Evolutionary conservation across 352 stramenopile genomes (phyloP), one percentile per base, ranked within the genome.

Genomic region (Globisporangium paroecandrum): DNA sequence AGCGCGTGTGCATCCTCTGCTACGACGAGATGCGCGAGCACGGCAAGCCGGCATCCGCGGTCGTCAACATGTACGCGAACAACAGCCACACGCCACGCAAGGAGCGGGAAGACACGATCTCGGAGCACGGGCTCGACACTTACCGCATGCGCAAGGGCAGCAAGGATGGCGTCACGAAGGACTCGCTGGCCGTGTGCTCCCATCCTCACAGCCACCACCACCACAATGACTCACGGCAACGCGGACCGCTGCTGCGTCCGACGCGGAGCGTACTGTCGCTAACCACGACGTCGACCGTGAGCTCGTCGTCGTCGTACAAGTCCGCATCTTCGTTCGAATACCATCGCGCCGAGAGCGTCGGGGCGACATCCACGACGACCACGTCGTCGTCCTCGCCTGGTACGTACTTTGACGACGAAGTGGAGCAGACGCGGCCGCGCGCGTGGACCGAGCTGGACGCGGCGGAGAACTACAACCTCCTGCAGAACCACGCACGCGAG

Each of bases 1-100:
- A 91, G 64, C 83, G 85, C 29, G 85, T 93, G 54, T 93, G 85
- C 61, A 91, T 93, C 59, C 64, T 93, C 56, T 93, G 85, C 70
- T 91, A 89, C 64, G 85, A 93, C 46, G 84, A 93, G 41, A 69
- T 94, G 46, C 82, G 81, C 25, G 84, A 90, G 68, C 82, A 89
- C 65, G 85, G 80, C n/a, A 81, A 84, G 58, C 82, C 82, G 0
- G 85, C 81, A n/a, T 65, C 65, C 4, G 85, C 85, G 5, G 85
- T 94, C 24, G 83, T 90, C 20, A 94, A 94, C 68, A 83, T 94
- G 69, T 91, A 69, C 49, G 51, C 51, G 3, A 62, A n/a, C 56
- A 61, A 43, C 29, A 43, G 8, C 55, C 7, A 46, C 55, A 61
- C 8, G 18, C 18, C 20, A 18, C 36, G 29, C 55, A 62, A 62